Conservation (phyloP, 2,329 filamentous ascomycete genomes). For the Graphilbum ipis-grandicollis region DNA sequence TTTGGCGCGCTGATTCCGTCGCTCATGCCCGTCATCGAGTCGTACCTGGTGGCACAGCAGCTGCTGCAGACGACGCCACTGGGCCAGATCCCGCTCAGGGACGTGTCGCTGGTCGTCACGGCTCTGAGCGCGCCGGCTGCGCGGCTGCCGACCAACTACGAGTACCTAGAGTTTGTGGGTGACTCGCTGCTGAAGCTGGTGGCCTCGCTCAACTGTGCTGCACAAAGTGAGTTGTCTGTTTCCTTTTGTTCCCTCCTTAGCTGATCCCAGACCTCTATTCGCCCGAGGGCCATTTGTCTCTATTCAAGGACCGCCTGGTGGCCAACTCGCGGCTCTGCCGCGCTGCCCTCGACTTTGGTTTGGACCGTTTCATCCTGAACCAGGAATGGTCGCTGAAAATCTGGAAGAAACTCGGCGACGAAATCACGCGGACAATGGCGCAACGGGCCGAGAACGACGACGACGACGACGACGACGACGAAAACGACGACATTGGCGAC, state of each 20-base stretch:
- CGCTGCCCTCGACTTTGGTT: constrained; percentile 41
- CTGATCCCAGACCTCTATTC: constrained; percentile 36
- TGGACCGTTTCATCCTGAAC: constrained; percentile 59
- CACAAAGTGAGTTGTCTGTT: constrained; percentile 26
- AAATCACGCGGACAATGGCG: neutral
- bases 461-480: neutral
- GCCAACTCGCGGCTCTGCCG: constrained; percentile 57
- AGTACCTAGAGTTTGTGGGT: constrained; percentile 73
- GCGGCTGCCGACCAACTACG: constrained; percentile 48
- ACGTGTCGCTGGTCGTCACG: constrained; percentile 39
- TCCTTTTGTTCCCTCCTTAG: neutral
- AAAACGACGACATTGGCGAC: neutral
- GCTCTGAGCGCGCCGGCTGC: constrained; percentile 55
- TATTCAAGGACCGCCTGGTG: constrained; percentile 51
- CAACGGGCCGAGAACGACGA: neutral
- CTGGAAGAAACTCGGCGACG: constrained; percentile 50
- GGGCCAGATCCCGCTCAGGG: constrained; percentile 20
- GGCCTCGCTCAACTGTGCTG: constrained; percentile 45
- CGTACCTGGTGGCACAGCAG: constrained; percentile 41
- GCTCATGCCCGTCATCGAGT: constrained; percentile 52
- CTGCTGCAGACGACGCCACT: constrained; percentile 37
- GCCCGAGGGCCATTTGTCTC: constrained; percentile 62
- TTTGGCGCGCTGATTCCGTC: constrained; percentile 53
- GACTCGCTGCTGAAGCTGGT: constrained; percentile 69
- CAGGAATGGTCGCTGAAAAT: constrained; percentile 48